These are phyloP conservation scores for Gynostemma pentaphyllum DNA, from an alignment of 306 rosid species.

Conservation along the genomic window DNA sequence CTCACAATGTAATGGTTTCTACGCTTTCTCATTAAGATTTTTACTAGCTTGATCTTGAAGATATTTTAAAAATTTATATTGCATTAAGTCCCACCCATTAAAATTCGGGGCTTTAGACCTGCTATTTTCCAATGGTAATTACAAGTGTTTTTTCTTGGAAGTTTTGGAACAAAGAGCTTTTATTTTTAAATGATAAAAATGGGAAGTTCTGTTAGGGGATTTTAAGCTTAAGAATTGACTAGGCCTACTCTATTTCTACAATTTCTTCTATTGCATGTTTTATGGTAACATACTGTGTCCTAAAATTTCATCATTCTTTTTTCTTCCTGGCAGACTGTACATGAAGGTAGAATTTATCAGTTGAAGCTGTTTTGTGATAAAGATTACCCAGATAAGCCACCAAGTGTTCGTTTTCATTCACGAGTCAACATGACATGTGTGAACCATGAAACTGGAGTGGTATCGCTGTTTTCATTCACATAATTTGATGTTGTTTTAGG, in stretches of 20 bases:
- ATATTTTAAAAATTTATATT: not conserved
- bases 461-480: conserved; percentile 26
- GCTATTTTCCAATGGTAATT: not conserved
- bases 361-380: conserved; percentile 97
- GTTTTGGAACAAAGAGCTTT: not conserved
- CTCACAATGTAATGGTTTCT: conserved; percentile 69
- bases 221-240: not conserved
- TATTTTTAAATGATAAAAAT: not conserved
- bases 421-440: conserved; percentile 95
- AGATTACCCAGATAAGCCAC: conserved; percentile 99
- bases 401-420: conserved; percentile 96
- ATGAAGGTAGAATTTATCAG: conserved; percentile 98
- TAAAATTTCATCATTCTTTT: not conserved
- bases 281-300: not conserved
- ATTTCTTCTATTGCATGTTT: not conserved
- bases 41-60: not conserved
- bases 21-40: conserved; percentile 2
- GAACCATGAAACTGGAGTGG: conserved; percentile 99
- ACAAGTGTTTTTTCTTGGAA: not conserved
- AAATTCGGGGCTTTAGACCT: too few relatives aligned
- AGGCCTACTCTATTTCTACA: not conserved
- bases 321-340: conserved; percentile 60
- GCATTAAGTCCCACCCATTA: not conserved
- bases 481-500: not conserved
- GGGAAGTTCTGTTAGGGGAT: not conserved